Conservation (phyloP, 208 protist species). For the Vickermania ingenoplastis region DNA sequence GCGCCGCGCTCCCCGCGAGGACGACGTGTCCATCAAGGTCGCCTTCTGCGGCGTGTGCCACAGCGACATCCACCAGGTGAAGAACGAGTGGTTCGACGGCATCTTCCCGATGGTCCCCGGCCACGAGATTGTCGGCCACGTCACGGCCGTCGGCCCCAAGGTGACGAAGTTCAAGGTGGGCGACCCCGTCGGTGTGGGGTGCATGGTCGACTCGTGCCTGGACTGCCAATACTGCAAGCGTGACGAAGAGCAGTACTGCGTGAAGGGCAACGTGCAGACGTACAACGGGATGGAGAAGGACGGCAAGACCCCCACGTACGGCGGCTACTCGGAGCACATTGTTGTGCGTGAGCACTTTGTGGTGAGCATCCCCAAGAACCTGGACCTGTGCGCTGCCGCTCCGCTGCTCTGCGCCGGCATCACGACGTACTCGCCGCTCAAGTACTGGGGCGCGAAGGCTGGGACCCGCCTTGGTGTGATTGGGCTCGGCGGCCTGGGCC, state of each 20-base stretch:
- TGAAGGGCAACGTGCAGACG: constrained; percentile 16
- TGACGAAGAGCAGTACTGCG: no score
- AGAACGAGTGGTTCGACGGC: no score
- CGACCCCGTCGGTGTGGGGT: no score
- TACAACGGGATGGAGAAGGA: constrained; percentile 23
- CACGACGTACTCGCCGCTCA: constrained; percentile 54
- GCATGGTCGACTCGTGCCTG: no score
- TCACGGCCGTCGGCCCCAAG: no score
- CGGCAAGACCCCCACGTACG: constrained; percentile 9
- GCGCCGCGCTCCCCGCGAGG: no score
- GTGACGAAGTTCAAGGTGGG: no score
- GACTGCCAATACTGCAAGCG: no score
- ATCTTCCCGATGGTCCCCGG: no score
- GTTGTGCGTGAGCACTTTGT: constrained; percentile 28
- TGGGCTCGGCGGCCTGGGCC: constrained; percentile 69
- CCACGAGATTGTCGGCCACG: no score
- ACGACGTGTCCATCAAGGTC: no score
- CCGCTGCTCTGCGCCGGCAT: constrained; percentile 71
- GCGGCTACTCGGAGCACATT: constrained; percentile 23
- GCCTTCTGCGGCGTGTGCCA: constrained; percentile 39
- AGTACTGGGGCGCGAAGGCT: constrained; percentile 19
- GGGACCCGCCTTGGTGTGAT: constrained; percentile 39
- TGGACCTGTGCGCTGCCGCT: constrained; percentile 28
- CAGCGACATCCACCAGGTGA: constrained; percentile 32
- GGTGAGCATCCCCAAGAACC: constrained; percentile 32